Percentiles rank a stretch among this genome's conserved stretches.
These are phyloP conservation scores for Umbilicaria muhlenbergii DNA, from an alignment of 495 filamentous ascomycete species.

Conservation along the genomic window DNA sequence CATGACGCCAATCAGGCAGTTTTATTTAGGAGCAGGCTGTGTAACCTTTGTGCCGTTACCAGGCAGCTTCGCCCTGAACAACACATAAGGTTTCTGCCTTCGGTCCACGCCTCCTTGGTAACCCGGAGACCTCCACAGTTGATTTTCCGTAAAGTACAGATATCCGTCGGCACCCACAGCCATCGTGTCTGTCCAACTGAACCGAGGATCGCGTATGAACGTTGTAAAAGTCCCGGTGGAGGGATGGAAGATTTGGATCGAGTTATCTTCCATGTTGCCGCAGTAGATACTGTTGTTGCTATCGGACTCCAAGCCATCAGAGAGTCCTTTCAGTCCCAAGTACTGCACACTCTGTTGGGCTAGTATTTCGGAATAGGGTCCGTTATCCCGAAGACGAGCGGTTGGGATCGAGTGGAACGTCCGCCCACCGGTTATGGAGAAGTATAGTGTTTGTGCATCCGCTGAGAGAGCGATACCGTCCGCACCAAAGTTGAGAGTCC, in stretches of 20 bases:
- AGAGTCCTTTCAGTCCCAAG: constrained; percentile 18
- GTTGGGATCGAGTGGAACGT: constrained; percentile 23
- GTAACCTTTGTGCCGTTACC: constrained; percentile 17
- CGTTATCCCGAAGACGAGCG: constrained; percentile 12
- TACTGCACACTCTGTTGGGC: constrained; percentile 16
- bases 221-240: constrained; percentile 18
- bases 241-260: constrained; percentile 24
- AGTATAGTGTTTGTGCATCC: constrained; percentile 23
- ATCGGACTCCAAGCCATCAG: constrained; percentile 24
- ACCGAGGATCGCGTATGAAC: constrained; percentile 22
- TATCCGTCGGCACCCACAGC: constrained; percentile 17
- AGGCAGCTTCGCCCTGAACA: constrained; percentile 21
- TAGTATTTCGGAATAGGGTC: constrained; percentile 12
- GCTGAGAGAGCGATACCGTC: constrained; percentile 25
- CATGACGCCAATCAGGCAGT: no score
- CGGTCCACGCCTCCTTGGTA: constrained; percentile 15
- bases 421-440: constrained; percentile 13
- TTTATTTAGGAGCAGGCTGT: no score
- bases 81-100: constrained; percentile 18
- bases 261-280: constrained; percentile 26
- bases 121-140: constrained; percentile 9
- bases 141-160: constrained; percentile 19
- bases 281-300: constrained; percentile 22
- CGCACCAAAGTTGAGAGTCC: constrained; percentile 16
- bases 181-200: constrained; percentile 22